A percentile compares a stretch with the other conserved stretches of the same genome.
These are phyloP conservation scores for Monilinia fructigena DNA, from an alignment of 2,329 filamentous ascomycete genomes.

Conservation along the genomic window DNA sequence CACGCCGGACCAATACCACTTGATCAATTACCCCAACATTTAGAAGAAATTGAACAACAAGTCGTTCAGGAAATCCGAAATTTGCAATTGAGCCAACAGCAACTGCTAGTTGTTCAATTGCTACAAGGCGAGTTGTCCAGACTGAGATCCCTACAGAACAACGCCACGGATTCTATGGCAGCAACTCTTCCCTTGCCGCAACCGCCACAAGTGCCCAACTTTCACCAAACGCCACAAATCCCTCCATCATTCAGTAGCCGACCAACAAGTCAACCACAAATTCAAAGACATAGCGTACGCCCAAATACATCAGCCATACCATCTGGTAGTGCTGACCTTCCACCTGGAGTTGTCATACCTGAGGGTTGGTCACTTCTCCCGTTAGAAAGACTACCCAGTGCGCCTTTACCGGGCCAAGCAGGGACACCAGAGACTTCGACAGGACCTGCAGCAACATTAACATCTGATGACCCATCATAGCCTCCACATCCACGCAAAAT, in stretches of 20 bases:
- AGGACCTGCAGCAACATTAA: constrained; percentile 30
- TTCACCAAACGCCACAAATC: constrained; percentile 17
- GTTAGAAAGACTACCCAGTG: constrained; percentile 48
- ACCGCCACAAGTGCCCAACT: constrained; percentile 26
- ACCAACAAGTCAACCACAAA: constrained; percentile 23
- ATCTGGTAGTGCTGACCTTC: constrained; percentile 59
- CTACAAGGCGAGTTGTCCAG: constrained; percentile 67
- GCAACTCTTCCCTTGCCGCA: constrained; percentile 36
- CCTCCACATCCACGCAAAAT: constrained; percentile 34
- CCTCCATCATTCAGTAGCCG: constrained; percentile 7
- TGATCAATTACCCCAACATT: constrained; percentile 54
- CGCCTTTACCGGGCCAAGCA: constrained; percentile 14
- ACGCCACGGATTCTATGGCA: constrained; percentile 29
- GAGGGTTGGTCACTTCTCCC: constrained; percentile 65
- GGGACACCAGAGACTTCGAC: constrained; percentile 22
- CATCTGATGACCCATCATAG: constrained; percentile 28
- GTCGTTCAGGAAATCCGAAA: constrained; percentile 65
- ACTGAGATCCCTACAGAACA: constrained; percentile 49
- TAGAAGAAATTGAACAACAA: constrained; percentile 66
- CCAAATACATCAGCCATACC: constrained; percentile 53
- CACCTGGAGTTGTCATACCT: constrained; percentile 62
- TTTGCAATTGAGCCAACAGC: constrained; percentile 63
- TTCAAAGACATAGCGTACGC: constrained; percentile 49
- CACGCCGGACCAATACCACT: constrained; percentile 19
- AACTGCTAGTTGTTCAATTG: constrained; percentile 65